Evolutionary conservation across 768 basidiomycete species (phyloP), one percentile per base, ranked within the genome.

Genomic region (Termitomyces titanicus): DNA sequence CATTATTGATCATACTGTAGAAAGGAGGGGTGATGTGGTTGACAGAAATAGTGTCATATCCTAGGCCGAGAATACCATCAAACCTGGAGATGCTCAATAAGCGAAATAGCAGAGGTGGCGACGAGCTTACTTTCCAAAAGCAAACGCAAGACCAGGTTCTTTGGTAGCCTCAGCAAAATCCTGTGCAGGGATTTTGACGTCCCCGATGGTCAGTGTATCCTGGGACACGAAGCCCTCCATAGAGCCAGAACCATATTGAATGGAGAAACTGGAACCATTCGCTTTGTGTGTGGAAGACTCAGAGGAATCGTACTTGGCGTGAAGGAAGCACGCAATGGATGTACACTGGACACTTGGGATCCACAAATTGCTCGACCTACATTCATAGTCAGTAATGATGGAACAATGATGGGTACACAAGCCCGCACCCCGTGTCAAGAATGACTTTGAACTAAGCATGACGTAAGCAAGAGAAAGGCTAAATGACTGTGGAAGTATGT

Each of bases 91-190:
- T 37, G 12, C 15, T 46, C 15, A 38, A 8, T 34, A 15, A 27
- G 18, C 11, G 25, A 7, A n/a, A 11, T 39, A n/a, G 17, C 29
- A 18, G 13, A 29, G 33, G 48, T 18, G 38, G 13, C 40, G 46
- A 22, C 20, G 27, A 12, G 76, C 89, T 65, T 63, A 93, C 89
- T 89, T 94, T 67, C 93, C 94, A 61, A 96, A 98, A 25, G 97
- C 96, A 68, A 99, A 99, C 5, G 95, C 88, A 47, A 99, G 85
- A 43, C 97, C 97, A 20, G 97, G 97, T 68, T 98, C 96, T 71
- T 93, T 92, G 55, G 85, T 88, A 2, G 95, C 93, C 74, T 98
- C 97, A 10, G 94, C 96, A 64, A 99, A 99, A 66, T 94, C 88
- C 68, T 92, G 90, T 12, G 72, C 58, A 63, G 75, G 77, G 69